Evolutionary conservation across 768 basidiomycete genomes (phyloP).

Genomic region (Lentinula edodes): DNA sequence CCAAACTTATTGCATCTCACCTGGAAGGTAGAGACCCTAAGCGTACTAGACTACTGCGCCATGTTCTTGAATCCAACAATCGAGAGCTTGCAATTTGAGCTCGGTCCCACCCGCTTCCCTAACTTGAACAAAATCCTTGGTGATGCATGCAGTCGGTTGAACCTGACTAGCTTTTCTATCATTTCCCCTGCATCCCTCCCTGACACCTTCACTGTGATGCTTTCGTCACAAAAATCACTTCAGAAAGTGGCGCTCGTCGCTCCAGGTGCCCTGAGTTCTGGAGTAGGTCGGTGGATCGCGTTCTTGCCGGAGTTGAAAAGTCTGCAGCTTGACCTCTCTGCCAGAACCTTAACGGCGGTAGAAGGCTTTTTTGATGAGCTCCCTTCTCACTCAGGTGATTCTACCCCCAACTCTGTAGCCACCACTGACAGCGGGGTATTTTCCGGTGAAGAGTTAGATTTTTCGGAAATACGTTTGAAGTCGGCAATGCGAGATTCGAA

Average conservation of each 20-base stretch:
- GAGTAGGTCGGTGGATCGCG: conserved; percentile 71
- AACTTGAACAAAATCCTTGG: conserved; percentile 59
- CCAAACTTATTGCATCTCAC: conserved; percentile 64
- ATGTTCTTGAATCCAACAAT: conserved; percentile 66
- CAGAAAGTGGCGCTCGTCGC: conserved; percentile 64
- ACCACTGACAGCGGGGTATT: conserved; percentile 76
- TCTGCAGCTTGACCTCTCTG: conserved; percentile 68
- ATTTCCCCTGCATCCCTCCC: conserved; percentile 65
- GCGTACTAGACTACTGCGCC: conserved; percentile 57
- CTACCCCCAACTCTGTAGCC: conserved; percentile 61
- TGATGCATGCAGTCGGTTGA: conserved; percentile 57
- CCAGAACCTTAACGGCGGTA: conserved; percentile 61
- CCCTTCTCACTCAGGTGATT: conserved; percentile 56
- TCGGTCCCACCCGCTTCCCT: conserved; percentile 46
- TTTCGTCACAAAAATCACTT: conserved; percentile 51
- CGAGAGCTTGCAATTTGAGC: conserved; percentile 55
- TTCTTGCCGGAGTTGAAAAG: conserved; percentile 55
- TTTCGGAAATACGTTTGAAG: conserved; percentile 62
- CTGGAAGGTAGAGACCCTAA: conserved; percentile 67
- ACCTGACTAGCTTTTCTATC: conserved; percentile 64
- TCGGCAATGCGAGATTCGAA: conserved; percentile 57
- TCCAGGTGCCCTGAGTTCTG: conserved; percentile 67
- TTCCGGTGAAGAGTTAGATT: conserved; percentile 73
- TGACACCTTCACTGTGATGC: conserved; percentile 62
- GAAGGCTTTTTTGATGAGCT: conserved; percentile 79